Base-by-base conservation (phyloP, 352 stramenopile species). In the Phytophthora quininea region DNA sequence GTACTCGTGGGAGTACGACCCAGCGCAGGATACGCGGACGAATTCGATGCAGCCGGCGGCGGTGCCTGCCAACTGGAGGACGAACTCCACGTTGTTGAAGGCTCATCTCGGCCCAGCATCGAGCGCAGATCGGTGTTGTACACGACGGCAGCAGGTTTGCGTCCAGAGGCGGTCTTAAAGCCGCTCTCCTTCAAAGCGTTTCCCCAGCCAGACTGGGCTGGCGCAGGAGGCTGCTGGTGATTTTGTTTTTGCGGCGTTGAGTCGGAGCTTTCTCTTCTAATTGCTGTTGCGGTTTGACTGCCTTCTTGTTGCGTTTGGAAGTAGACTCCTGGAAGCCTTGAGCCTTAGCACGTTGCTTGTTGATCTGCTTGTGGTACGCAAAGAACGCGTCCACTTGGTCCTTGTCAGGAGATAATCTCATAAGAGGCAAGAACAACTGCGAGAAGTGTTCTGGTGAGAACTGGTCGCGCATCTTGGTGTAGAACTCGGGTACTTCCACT, bases 141-240 rank as follows among this genome's bases (percentile, higher is more conserved):
- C 27, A 91, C 68, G 33, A 90, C 76, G 9, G 86, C 79, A 7
- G 79, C 54, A 4, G 82, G 55, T 1, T 79, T 71, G 15, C 64
- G 71, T 45, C 70, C 64, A 14, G 2, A 37, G 4, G 54, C 49
- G 0, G 71, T 40, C 4, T 72, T 68, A 6, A 89, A 60, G 10
- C 84, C 84, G n/a, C 78, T 92, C 50, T 93, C 80, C 30, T 86
- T 82, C 37, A 95, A 59, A 11, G 83, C 88, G 33, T 89, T 93
- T 1, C 77, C 75, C 88, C 88, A 95, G 15, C 85, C 88, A 33
- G 84, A 79, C 24, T 78, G 69, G 7, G 79, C 67, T 24, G 67
- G 68, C 40, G 76, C 60, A 4, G 67, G 69, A 10, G 68, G 74
- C 60, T 89, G 83, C n/a, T 56, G 61, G 29, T 68, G 53, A 31